Conservation (phyloP, 2,329 filamentous ascomycete genomes). For the Diaporthe amygdali region DNA sequence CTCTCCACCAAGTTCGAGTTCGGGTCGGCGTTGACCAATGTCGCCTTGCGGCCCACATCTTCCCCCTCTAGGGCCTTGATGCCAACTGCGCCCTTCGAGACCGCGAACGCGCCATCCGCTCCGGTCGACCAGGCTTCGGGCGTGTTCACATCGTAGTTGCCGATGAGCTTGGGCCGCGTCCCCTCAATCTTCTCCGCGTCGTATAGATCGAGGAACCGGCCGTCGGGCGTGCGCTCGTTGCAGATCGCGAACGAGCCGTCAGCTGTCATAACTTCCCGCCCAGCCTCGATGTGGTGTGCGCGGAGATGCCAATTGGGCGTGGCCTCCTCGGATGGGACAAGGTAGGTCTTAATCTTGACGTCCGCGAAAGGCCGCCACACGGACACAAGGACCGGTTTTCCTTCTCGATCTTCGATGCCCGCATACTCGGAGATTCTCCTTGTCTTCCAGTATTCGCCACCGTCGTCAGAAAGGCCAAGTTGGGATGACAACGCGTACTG, state of each 20-base stretch:
- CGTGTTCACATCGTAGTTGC: conserved; percentile 63
- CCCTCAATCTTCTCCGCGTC: conserved; percentile 52
- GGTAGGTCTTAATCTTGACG: conserved; percentile 67
- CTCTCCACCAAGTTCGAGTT: conserved; percentile 80
- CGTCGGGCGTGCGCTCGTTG: conserved; percentile 54
- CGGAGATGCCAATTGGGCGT: conserved; percentile 75
- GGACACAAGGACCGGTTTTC: conserved; percentile 67
- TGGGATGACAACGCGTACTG: conserved; percentile 79
- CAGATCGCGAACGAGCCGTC: conserved; percentile 77
- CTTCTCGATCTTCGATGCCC: conserved; percentile 58
- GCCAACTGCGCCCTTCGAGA: conserved; percentile 59
- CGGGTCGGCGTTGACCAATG: conserved; percentile 76
- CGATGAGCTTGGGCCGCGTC: conserved; percentile 60
- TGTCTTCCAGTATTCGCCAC: conserved; percentile 80
- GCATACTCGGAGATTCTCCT: conserved; percentile 71
- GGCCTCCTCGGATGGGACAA: conserved; percentile 64
- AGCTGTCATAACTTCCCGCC: conserved; percentile 69
- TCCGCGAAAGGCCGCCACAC: conserved; percentile 75
- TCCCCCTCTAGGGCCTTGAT: conserved; percentile 61
- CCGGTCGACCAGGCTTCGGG: conserved; percentile 60
- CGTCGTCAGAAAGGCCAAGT: conserved; percentile 77
- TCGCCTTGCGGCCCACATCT: conserved; percentile 57
- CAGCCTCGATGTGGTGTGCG: conserved; percentile 65
- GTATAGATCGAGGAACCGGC: conserved; percentile 57
- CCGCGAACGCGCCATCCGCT: conserved; percentile 58